Evolutionary conservation across 2,329 filamentous ascomycete species (phyloP).

Genomic region (Knufia fluminis): DNA sequence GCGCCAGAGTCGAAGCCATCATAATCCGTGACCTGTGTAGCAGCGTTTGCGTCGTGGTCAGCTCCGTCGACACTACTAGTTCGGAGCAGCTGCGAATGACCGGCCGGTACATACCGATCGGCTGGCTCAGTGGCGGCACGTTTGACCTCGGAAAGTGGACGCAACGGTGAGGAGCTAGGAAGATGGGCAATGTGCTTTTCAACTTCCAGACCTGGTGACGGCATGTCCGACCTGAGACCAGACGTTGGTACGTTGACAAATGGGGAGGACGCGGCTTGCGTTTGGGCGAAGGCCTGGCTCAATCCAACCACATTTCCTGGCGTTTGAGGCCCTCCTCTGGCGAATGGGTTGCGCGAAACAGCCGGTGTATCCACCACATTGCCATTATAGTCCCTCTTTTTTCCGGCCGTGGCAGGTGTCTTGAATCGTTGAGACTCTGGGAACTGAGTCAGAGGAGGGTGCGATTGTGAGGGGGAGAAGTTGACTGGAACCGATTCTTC

Average conservation of each 20-base stretch:
- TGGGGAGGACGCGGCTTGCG: conserved; percentile 40
- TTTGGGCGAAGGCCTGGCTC: conserved; percentile 41
- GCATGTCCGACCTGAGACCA: conserved; percentile 37
- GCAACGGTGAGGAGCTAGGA: conserved; percentile 32
- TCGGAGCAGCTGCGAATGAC: conserved; percentile 24
- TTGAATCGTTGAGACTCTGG: conserved; percentile 39
- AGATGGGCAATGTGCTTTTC: conserved; percentile 29
- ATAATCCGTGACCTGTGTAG: conserved; percentile 10
- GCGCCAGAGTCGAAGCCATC: not conserved
- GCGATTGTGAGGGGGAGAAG: conserved; percentile 23
- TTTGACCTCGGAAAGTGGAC: conserved; percentile 27
- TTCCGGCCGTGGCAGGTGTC: conserved; percentile 33
- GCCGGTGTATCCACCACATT: conserved; percentile 31
- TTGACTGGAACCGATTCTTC: conserved; percentile 9
- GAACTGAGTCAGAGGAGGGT: conserved; percentile 32
- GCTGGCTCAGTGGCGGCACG: conserved; percentile 34
- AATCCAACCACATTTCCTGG: conserved; percentile 34
- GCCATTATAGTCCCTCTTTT: conserved; percentile 28
- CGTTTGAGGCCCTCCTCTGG: conserved; percentile 26
- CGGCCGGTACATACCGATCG: conserved; percentile 36
- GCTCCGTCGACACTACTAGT: conserved; percentile 20
- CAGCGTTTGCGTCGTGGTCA: conserved; percentile 18
- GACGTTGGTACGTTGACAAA: conserved; percentile 29
- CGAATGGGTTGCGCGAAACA: conserved; percentile 35
- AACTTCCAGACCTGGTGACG: conserved; percentile 40